Conservation (phyloP, 352 stramenopile species). For the Globisporangium solare region DNA sequence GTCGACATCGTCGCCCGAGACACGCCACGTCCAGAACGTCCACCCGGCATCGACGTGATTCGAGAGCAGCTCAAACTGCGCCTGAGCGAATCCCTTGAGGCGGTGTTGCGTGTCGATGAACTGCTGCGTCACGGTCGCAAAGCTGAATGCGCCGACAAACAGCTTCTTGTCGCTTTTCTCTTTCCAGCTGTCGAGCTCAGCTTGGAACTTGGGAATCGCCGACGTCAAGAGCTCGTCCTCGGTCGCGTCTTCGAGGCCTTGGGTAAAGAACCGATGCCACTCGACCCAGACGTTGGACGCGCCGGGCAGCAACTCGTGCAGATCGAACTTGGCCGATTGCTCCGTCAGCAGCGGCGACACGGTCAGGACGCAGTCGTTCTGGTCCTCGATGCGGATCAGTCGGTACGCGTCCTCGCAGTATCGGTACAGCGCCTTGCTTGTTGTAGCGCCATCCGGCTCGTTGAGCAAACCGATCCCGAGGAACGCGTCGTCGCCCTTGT, state of each 20-base stretch:
- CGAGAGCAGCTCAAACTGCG: no score
- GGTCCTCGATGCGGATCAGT: slow-evolving; percentile 12
- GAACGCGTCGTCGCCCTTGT: slow-evolving; percentile 24
- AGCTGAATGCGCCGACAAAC: slow-evolving; percentile 22
- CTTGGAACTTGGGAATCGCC: slow-evolving; percentile 12
- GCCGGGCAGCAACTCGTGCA: slow-evolving; percentile 14
- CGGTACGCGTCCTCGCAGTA: slow-evolving; percentile 29
- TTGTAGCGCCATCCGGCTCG: slow-evolving; percentile 21
- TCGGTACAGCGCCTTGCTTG: slow-evolving; percentile 17
- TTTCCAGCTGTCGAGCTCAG: slow-evolving; percentile 13
- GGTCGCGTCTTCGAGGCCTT: slow-evolving; percentile 15
- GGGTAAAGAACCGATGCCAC: slow-evolving; percentile 25
- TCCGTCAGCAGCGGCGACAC: slow-evolving; percentile 17
- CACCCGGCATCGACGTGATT: no score
- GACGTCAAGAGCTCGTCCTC: slow-evolving; percentile 12
- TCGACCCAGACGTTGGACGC: slow-evolving; percentile 25
- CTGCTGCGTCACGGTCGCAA: no score
- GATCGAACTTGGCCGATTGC: slow-evolving; percentile 17
- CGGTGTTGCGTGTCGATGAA: no score
- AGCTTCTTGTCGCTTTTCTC: slow-evolving; percentile 20
- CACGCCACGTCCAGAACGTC: slow-evolving; percentile 12
- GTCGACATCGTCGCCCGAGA: slow-evolving; percentile 14
- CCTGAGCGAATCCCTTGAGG: no score
- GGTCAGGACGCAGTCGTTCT: slow-evolving; percentile 24
- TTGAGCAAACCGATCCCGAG: slow-evolving; percentile 31